phyloP scores from a whole-genome alignment of 2,329 filamentous ascomycete species.

The Calycina herbarum region DNA sequence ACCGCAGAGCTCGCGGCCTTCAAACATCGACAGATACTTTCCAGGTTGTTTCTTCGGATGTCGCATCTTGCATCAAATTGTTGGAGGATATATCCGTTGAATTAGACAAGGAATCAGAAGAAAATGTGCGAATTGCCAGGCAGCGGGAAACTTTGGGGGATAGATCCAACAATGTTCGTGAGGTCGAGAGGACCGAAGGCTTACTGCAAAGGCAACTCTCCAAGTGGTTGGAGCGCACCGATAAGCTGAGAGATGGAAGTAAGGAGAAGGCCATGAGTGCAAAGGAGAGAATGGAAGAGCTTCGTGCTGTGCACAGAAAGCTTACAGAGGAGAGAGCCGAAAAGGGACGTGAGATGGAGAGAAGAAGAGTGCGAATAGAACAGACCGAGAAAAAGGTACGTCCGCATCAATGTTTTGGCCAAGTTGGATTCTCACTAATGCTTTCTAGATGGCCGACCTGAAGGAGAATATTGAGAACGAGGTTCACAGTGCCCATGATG shows the following conservation, averaged over 20 bases:
- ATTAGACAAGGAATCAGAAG: slow-evolving; percentile 86
- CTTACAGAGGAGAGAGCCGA: slow-evolving; percentile 82
- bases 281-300: slow-evolving; percentile 85
- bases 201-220: slow-evolving; percentile 80
- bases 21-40: slow-evolving; percentile 94
- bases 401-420: slow-evolving; percentile 16
- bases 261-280: slow-evolving; percentile 79
- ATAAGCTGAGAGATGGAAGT: slow-evolving; percentile 77
- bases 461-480: slow-evolving; percentile 98
- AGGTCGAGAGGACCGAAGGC: slow-evolving; percentile 86
- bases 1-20: slow-evolving; percentile 82
- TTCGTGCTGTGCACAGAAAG: slow-evolving; percentile 75
- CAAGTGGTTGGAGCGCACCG: slow-evolving; percentile 84
- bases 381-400: slow-evolving; percentile 97
- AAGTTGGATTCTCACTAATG: slow-evolving; percentile 33
- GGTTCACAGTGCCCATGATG: slow-evolving; percentile 83
- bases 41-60: slow-evolving; percentile 77
- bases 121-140: slow-evolving; percentile 73
- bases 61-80: slow-evolving; percentile 83
- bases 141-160: slow-evolving; percentile 88
- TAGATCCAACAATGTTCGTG: slow-evolving; percentile 82
- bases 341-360: slow-evolving; percentile 90
- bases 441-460: slow-evolving; percentile 82
- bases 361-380: slow-evolving; percentile 88
- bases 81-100: slow-evolving; percentile 86